Evolutionary conservation across 2,329 filamentous ascomycete species (phyloP), one percentile per base, ranked within the genome.

Genomic region (Penicillium corylophilum): DNA sequence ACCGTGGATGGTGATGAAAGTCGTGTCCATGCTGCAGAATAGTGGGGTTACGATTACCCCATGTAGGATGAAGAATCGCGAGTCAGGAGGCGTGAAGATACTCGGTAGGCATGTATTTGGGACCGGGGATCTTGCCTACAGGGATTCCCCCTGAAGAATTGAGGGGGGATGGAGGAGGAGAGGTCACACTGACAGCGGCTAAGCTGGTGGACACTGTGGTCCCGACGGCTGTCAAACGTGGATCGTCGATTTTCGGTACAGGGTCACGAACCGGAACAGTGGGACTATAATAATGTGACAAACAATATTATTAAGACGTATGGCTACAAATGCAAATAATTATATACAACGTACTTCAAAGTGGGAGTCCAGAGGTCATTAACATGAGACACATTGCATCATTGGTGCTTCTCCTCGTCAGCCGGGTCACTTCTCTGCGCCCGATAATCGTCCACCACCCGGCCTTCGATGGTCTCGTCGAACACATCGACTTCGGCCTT

Each of bases 1-100:
- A 89, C 90, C 90, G 69, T 94, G 90, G 68, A 95, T 94, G 61
- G 89, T 91, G 76, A 95, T 94, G 75, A 95, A 95, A 28, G 90
- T 94, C 61, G 88, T 88, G 73, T 92, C 88, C 88, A 90, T 89
- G 46, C 53, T 51, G 50, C 53, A 57, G 51, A 51, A 54, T 31
- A 61, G 53, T 51, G 59, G 55, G 44, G 56, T 55, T 54, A 40
- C 33, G 45, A 36, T 33, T 46, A 51, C 42, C 48, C 50, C 42
- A 38, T 48, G 41, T 41, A 40, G 16, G 22, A 47, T 15, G 23
- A 22, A 15, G 29, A 40, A n/a, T 18, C n/a, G 23, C 18, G 13
- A 26, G 18, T 31, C 20, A 33, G 33, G 42, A 44, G n/a, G 12
- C 24, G n/a, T 18, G 24, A 29, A 20, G 20, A 16, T 43, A 15